Evolutionary conservation across 1,284 basidiomycete species (phyloP).

Genomic region (Phenoliferia sp.): DNA sequence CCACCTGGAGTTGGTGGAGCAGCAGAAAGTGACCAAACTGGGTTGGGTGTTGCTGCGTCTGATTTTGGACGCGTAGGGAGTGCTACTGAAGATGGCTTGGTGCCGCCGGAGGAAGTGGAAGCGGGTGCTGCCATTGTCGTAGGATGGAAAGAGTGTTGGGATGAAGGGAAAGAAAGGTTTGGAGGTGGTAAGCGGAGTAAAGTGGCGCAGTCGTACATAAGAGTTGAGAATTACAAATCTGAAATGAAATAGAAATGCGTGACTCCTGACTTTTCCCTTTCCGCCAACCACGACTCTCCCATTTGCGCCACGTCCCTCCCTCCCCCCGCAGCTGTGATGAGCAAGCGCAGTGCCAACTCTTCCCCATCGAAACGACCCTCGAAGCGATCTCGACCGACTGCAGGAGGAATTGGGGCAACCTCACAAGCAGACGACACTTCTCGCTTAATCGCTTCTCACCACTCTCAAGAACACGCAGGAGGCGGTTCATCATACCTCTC

Average conservation of each 20-base stretch:
- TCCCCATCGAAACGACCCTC: neutral
- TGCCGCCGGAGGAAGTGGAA: neutral
- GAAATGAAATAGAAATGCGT: no score
- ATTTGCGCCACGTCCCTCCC: no score
- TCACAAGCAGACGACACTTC: neutral
- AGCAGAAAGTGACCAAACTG: constrained; percentile 25
- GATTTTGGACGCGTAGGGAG: constrained; percentile 8
- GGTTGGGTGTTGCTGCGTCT: constrained; percentile 6
- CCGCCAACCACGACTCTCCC: no score
- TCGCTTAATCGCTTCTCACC: neutral
- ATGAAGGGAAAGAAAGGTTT: neutral
- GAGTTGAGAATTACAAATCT: no score
- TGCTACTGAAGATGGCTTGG: constrained; percentile 5
- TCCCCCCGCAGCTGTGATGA: no score
- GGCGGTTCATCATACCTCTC: neutral
- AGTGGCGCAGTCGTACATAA: no score
- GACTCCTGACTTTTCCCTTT: no score
- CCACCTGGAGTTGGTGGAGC: constrained; percentile 6
- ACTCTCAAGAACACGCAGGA: neutral
- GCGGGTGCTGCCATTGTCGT: neutral
- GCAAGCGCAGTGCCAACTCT: neutral
- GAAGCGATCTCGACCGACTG: neutral
- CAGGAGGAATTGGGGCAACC: neutral
- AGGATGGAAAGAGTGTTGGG: neutral
- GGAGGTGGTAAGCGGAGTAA: neutral